Base-by-base conservation (phyloP, 352 stramenopile genomes). In the Pythium aristosporum region DNA sequence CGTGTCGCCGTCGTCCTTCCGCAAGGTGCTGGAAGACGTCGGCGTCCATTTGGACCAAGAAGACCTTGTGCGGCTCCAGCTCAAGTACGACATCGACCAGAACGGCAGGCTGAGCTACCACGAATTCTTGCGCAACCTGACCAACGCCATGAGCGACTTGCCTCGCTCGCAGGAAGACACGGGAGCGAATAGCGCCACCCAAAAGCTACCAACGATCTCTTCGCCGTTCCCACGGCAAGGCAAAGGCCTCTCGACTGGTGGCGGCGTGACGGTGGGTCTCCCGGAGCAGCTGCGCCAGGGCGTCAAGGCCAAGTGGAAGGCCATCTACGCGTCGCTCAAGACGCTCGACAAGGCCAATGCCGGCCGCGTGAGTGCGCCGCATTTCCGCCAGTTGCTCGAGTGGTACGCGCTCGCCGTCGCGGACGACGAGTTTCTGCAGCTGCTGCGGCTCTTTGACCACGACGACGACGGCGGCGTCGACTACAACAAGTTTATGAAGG, bases 41-140 rank as follows among this genome's bases (percentile, higher is more conserved):
- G 60, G 81, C 16, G 67, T 92, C 16, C 60, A 72, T 13, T 59
- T 92, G 1, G 73, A 82, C 21, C 69, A 80, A 18, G 83, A 92
- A 69, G 83, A 90, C 30, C 43, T 88, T 12, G 64, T 84, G 20
- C 79, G 80, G 1, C 71, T 92, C n/a, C 75, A 85, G 55, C 73
- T 87, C 60, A 92, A 92, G 60, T 92, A 92, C 56, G 83, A 92
- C 63, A 65, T 82, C 0, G 77, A 92, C 41, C 82, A 92, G 57
- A 89, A 85, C 54, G 79, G 83, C 2, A 77, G 80, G 20, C 58
- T 92, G 9, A 75, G 85, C 32, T 92, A 90, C 57, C 71, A 84
- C 30, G 80, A 81, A 23, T 77, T 87, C 62, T 47, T 92, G 16
- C 79, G 82, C 6, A 67, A 88, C 32, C 68, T 89, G 34, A 89